Evolutionary conservation across 1,284 basidiomycete genomes (phyloP).

Genomic region (Macrocystidia cucumis): DNA sequence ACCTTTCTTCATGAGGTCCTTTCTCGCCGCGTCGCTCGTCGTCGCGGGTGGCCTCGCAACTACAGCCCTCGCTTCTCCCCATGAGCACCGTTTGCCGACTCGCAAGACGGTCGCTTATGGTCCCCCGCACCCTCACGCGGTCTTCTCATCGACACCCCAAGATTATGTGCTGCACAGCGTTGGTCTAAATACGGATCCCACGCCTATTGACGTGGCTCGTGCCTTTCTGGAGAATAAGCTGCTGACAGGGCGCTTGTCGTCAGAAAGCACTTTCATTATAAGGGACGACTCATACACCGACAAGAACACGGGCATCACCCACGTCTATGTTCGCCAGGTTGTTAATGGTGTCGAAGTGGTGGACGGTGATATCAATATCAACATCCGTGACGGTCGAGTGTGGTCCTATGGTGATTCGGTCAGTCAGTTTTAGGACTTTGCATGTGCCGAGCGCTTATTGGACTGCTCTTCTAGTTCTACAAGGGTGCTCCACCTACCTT

Average conservation of each 20-base stretch:
- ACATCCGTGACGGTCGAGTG: slow-evolving; percentile 76
- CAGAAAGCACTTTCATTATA: slow-evolving; percentile 44
- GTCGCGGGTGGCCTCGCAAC: slow-evolving; percentile 32
- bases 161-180: slow-evolving; percentile 33
- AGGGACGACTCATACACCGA: slow-evolving; percentile 86
- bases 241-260: slow-evolving; percentile 24
- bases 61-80: slow-evolving; percentile 26
- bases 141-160: slow-evolving; percentile 51
- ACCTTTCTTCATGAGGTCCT: slow-evolving; percentile 23
- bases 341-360: slow-evolving; percentile 80
- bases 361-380: slow-evolving; percentile 87
- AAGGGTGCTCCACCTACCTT: slow-evolving; percentile 39
- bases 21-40: slow-evolving; percentile 32
- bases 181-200: slow-evolving; percentile 24
- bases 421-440: slow-evolving; percentile 20
- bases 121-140: slow-evolving; percentile 64
- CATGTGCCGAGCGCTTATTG: slow-evolving; percentile 10
- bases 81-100: slow-evolving; percentile 24
- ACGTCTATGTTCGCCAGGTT: slow-evolving; percentile 78
- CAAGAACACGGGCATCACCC: slow-evolving; percentile 72
- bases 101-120: slow-evolving; percentile 82
- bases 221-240: slow-evolving; percentile 49
- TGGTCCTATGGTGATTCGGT: slow-evolving; percentile 81
- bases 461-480: slow-evolving; percentile 48
- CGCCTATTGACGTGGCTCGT: slow-evolving; percentile 54